Conservation (phyloP, 2,329 filamentous ascomycete genomes). For the Exophiala calicioides region DNA sequence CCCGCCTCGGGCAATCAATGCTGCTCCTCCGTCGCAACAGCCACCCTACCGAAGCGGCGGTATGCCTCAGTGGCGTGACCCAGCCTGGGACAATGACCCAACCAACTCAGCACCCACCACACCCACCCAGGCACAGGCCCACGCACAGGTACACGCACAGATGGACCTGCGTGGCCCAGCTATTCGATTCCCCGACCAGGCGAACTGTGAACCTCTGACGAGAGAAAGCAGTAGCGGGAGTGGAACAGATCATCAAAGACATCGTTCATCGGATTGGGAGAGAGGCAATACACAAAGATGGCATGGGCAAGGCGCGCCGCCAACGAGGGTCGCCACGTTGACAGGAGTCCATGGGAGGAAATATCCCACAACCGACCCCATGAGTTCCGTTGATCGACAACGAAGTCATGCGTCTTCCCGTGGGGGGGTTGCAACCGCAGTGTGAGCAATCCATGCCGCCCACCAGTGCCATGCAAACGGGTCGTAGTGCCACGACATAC, state of each 20-base stretch:
- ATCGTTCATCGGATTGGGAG: slow-evolving; percentile 22
- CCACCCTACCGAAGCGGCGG: slow-evolving; percentile 14
- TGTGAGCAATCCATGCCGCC: slow-evolving; percentile 3
- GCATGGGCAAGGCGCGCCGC: slow-evolving; percentile 3
- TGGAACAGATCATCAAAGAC: slow-evolving; percentile 22
- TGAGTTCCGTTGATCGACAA: slow-evolving; percentile 25
- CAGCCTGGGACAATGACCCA: slow-evolving; percentile 20
- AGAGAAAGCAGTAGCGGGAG: slow-evolving; percentile 28
- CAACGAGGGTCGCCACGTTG: slow-evolving; percentile 25
- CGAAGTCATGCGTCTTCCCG: slow-evolving; percentile 18
- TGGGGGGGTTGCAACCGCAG: slow-evolving; percentile 19
- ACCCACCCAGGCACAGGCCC: slow-evolving; percentile 6
- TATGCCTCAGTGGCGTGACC: slow-evolving; percentile 22
- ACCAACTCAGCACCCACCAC: slow-evolving; percentile 8
- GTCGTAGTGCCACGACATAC: not conserved
- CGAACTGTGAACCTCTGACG: slow-evolving; percentile 19
- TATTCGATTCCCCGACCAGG: slow-evolving; percentile 22
- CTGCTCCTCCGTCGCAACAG: slow-evolving; percentile 11
- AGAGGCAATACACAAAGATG: slow-evolving; percentile 18
- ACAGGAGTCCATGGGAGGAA: slow-evolving; percentile 29
- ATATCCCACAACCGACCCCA: slow-evolving; percentile 27
- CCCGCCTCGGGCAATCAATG: slow-evolving; percentile 22
- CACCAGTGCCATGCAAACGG: too few species aligned
- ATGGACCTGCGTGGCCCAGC: slow-evolving; percentile 18
- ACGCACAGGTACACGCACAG: slow-evolving; percentile 13